These are phyloP conservation scores for Chlamydomonas reinhardtii DNA, from an alignment of 163 green algal genomes.

Conservation along the genomic window DNA sequence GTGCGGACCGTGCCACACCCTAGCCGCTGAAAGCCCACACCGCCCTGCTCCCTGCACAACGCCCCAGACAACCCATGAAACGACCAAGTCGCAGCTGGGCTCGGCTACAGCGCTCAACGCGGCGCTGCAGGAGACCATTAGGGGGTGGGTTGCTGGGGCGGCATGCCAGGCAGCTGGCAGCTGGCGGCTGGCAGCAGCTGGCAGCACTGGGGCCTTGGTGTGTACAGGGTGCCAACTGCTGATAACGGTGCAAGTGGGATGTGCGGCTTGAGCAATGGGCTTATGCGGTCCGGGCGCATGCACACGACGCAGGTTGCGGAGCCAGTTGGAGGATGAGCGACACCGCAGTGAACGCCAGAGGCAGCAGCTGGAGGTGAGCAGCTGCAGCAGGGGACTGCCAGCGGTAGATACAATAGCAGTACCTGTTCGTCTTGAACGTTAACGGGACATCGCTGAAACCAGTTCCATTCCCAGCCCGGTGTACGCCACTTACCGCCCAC, in stretches of 20 bases:
- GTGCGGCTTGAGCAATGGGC: no score
- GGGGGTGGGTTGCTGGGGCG: background rate
- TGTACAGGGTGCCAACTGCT: background rate
- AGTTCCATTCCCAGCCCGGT: no score
- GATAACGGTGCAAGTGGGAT: no score
- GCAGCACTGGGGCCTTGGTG: background rate
- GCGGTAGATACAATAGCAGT: no score
- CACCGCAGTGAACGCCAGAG: background rate
- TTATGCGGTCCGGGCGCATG: no score
- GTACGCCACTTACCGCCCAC: no score
- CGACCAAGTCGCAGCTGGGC: constrained; percentile 3
- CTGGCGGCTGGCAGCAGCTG: background rate
- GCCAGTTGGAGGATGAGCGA: constrained; percentile 35
- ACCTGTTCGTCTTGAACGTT: no score
- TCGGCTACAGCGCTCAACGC: constrained; percentile 4
- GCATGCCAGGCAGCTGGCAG: background rate
- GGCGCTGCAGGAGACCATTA: constrained; percentile 32
- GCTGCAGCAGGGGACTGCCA: no score
- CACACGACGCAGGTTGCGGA: constrained; percentile 2
- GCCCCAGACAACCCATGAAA: constrained; percentile 2
- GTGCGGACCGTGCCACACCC: background rate
- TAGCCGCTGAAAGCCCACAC: background rate
- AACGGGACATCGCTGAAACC: no score
- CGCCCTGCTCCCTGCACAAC: background rate
- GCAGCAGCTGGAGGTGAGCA: constrained; percentile 16